A percentile compares a stretch with the other conserved stretches of the same genome.
phyloP scores from a whole-genome alignment of 23 red algal genomes.

The Gracilaria vermiculophylla region DNA sequence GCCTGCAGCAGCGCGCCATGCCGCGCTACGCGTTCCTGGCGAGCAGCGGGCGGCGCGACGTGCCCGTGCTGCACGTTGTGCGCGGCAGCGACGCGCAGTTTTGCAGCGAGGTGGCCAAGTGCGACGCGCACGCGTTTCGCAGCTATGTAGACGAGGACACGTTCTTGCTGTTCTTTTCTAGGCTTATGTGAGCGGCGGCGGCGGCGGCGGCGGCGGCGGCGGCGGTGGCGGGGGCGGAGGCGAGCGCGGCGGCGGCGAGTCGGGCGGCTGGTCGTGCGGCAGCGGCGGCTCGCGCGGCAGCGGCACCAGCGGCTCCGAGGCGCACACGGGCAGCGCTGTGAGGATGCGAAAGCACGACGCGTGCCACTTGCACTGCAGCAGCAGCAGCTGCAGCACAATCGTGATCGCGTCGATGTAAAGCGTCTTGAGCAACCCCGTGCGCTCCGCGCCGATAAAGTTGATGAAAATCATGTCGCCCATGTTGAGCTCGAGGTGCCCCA shows the following conservation, averaged over 20 bases:
- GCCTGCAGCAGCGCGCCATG: conserved; percentile 75
- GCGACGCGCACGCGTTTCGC: conserved; percentile 53
- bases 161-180: conserved; percentile 70
- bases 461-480: conserved; percentile 63
- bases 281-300: neutral
- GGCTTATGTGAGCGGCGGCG: conserved; percentile 30
- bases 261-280: neutral
- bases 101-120: conserved; percentile 58
- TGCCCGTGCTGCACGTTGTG: conserved; percentile 37
- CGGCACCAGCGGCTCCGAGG: conserved; percentile 9
- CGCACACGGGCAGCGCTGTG: conserved; percentile 35
- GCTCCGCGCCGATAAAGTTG: conserved; percentile 65
- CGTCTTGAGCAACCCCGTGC: conserved; percentile 31
- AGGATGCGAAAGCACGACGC: conserved; percentile 1
- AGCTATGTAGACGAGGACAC: conserved; percentile 68
- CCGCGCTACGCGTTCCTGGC: conserved; percentile 75
- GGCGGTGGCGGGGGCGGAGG: neutral
- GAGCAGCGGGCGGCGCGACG: conserved; percentile 1
- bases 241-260: conserved; percentile 13
- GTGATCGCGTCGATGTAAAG: conserved; percentile 43
- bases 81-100: conserved; percentile 62
- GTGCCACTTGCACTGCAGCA: conserved; percentile 54
- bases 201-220: neutral
- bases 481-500: neutral
- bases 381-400: conserved; percentile 37